Evolutionary conservation across 1,284 basidiomycete genomes (phyloP).

Genomic region (Coniferiporia weirii): DNA sequence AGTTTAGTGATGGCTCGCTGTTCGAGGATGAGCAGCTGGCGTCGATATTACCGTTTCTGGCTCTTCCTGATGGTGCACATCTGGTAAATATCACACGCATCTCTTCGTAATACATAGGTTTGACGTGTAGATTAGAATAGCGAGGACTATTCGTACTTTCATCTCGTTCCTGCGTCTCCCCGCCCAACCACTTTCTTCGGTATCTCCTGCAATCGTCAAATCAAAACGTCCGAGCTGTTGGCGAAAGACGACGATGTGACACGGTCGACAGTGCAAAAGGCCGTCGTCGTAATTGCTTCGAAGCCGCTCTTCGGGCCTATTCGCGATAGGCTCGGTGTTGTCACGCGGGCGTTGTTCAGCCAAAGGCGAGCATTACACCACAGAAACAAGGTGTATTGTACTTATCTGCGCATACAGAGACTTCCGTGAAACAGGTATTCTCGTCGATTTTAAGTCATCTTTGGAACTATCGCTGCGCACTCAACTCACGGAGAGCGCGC

Average conservation of each 20-base stretch:
- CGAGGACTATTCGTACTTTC: slow-evolving; percentile 98
- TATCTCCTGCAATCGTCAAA: slow-evolving; percentile 98
- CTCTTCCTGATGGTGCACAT: slow-evolving; percentile 95
- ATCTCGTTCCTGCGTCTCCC: slow-evolving; percentile 66
- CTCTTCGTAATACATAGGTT: slow-evolving; percentile 12
- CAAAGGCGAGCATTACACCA: slow-evolving; percentile 46
- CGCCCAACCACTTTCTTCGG: slow-evolving; percentile 84
- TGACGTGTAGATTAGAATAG: slow-evolving; percentile 49
- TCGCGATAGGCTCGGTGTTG: slow-evolving; percentile 91
- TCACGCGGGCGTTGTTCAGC: slow-evolving; percentile 86
- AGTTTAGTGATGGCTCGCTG: slow-evolving; percentile 69
- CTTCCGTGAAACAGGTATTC: slow-evolving; percentile 77
- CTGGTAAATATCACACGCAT: slow-evolving; percentile 44
- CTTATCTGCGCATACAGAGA: slow-evolving; percentile 43
- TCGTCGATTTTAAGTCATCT: slow-evolving; percentile 77
- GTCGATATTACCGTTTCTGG: slow-evolving; percentile 91
- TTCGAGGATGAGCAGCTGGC: slow-evolving; percentile 77
- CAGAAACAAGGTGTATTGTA: background rate
- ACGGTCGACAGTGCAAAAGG: slow-evolving; percentile 95
- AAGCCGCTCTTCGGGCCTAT: slow-evolving; percentile 88
- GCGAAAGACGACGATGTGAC: slow-evolving; percentile 86
- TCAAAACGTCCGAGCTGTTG: slow-evolving; percentile 76
- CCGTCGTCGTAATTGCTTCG: slow-evolving; percentile 89
- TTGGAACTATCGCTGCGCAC: slow-evolving; percentile 63
- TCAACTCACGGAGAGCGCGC: slow-evolving; percentile 72